phyloP scores from a whole-genome alignment of 257 asterid genomes.

The Scutellaria barbata region DNA sequence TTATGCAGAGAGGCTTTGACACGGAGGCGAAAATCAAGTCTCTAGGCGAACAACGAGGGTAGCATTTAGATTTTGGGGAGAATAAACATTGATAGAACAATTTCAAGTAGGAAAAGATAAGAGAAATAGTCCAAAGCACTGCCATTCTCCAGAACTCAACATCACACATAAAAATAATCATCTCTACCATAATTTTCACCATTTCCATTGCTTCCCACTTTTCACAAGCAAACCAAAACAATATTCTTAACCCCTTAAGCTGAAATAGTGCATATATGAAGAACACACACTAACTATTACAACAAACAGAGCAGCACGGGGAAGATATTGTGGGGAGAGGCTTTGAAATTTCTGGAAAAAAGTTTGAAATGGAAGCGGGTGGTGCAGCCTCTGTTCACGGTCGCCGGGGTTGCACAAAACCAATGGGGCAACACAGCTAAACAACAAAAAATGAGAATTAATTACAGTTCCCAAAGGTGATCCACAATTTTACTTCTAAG shows the following conservation, averaged over 20 bases:
- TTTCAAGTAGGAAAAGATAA: conserved; percentile 56
- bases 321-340: too few relatives aligned
- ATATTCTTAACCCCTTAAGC: too few relatives aligned
- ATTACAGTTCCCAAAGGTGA: not conserved
- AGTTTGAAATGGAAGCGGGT: too few relatives aligned
- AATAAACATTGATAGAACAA: conserved; percentile 43
- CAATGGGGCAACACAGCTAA: not conserved
- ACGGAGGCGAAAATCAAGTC: conserved; percentile 19
- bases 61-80: conserved; percentile 29
- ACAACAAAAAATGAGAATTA: not conserved
- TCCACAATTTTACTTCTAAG: not conserved
- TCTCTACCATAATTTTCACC: too few relatives aligned
- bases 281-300: too few relatives aligned
- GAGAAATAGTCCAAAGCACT: conserved; percentile 66
- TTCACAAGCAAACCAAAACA: too few relatives aligned
- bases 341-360: too few relatives aligned
- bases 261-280: too few relatives aligned
- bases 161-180: conserved; percentile 44
- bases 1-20: conserved; percentile 63
- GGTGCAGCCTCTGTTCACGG: too few relatives aligned
- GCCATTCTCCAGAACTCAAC: conserved; percentile 79
- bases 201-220: too few relatives aligned
- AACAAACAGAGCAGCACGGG: too few relatives aligned
- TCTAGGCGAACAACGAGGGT: conserved; percentile 41
- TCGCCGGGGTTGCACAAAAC: too few relatives aligned